Evolutionary conservation across 345 rosid genomes (phyloP).

Genomic region (Salix suchowensis): DNA sequence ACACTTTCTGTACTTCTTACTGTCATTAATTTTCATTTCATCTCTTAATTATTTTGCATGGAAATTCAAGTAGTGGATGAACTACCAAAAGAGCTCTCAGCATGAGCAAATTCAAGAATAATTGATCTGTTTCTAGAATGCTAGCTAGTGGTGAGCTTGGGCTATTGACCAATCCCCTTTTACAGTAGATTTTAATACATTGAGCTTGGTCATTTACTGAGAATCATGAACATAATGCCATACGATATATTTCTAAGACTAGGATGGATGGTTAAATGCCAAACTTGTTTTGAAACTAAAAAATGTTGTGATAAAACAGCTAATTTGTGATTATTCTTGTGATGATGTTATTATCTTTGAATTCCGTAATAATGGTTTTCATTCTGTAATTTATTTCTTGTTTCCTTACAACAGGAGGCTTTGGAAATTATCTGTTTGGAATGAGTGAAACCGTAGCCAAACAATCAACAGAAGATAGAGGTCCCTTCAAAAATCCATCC

Average conservation of each 20-base stretch:
- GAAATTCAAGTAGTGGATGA: no score
- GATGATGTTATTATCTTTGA: background rate
- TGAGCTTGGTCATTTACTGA: no score
- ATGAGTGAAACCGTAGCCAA: conserved; percentile 29
- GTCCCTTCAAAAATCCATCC: conserved; percentile 18
- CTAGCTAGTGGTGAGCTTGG: no score
- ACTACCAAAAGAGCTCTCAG: no score
- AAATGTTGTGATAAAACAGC: background rate
- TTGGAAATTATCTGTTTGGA: conserved; percentile 34
- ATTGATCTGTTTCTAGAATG: no score
- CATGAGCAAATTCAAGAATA: no score
- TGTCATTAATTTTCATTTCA: no score
- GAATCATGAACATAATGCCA: background rate
- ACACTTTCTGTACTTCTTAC: background rate
- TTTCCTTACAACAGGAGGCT: conserved; percentile 19
- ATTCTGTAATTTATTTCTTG: background rate
- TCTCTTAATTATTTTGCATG: background rate
- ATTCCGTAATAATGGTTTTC: background rate
- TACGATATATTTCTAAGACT: background rate
- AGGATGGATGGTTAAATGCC: background rate
- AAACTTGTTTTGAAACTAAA: background rate
- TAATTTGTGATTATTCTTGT: background rate
- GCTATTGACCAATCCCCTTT: no score
- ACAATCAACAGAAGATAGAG: conserved; percentile 5
- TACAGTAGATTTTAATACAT: no score